These are phyloP conservation scores for Claviceps sp. DNA, from an alignment of 2,329 filamentous ascomycete species.

Conservation along the genomic window DNA sequence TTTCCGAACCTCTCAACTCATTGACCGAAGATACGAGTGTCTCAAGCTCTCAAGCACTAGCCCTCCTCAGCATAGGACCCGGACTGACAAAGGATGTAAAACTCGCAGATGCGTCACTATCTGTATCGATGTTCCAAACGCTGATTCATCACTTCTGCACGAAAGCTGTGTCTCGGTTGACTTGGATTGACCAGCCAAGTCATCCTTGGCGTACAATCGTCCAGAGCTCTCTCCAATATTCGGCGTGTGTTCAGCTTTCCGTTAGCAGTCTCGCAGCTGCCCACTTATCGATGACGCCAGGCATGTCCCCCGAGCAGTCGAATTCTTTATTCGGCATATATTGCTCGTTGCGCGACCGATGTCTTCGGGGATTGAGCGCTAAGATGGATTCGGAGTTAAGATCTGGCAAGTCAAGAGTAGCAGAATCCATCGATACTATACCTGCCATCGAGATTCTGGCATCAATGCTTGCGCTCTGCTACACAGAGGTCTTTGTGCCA, in stretches of 20 bases:
- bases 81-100: not conserved
- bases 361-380: conserved; percentile 1
- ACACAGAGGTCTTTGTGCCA: conserved; percentile 6
- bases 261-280: conserved; percentile 5
- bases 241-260: conserved; percentile 9
- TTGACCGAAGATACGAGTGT: not conserved
- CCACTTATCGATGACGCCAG: conserved; percentile 4
- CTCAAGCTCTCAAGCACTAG: not conserved
- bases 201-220: conserved; percentile 10
- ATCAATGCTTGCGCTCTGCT: conserved; percentile 6
- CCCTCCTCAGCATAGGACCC: not conserved
- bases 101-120: not conserved
- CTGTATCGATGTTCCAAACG: conserved; percentile 6
- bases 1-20: not conserved
- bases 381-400: conserved; percentile 2
- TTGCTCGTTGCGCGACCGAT: conserved; percentile 2
- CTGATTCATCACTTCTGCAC: conserved; percentile 10
- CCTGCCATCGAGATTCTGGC: conserved; percentile 3
- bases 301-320: not conserved
- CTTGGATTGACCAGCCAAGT: conserved; percentile 11
- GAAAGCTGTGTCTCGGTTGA: conserved; percentile 9
- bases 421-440: not conserved
- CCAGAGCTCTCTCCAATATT: conserved; percentile 5
- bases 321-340: conserved; percentile 1
- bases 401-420: not conserved